Conservation (phyloP, 2,329 filamentous ascomycete genomes). For the Aspergillus uvarum region DNA sequence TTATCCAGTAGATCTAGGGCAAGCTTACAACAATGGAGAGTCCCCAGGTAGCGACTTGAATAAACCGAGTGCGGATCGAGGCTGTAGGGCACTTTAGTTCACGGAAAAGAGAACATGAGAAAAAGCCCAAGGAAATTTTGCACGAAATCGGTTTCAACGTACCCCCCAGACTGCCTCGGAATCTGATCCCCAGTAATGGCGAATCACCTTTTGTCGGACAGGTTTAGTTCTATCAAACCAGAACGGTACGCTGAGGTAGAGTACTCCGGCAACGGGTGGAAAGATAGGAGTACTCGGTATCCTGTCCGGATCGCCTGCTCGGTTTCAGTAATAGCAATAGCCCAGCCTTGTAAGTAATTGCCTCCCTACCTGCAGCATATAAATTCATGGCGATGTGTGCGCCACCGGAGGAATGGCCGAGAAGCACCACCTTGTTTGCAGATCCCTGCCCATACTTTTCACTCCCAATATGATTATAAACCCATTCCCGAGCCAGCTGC, state of each 20-base stretch:
- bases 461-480: constrained; percentile 1
- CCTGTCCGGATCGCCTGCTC: neutral
- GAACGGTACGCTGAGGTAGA: constrained; percentile 10
- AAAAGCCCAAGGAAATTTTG: too few relatives aligned
- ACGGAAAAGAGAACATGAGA: too few relatives aligned
- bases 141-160: too few relatives aligned
- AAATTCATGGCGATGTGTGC: constrained; percentile 5
- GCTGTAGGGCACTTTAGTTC: neutral
- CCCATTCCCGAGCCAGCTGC: constrained; percentile 9
- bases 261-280: constrained; percentile 8
- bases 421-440: neutral
- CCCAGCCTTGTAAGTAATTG: too few relatives aligned
- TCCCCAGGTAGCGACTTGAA: neutral
- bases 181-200: constrained; percentile 7
- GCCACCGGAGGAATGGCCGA: constrained; percentile 3
- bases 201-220: constrained; percentile 1
- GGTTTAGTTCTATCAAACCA: constrained; percentile 8
- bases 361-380: constrained; percentile 5
- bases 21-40: constrained; percentile 2
- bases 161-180: constrained; percentile 8
- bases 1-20: neutral
- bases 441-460: neutral
- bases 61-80: neutral
- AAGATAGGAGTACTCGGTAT: neutral
- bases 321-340: too few relatives aligned